Conservation (phyloP, 805 yeast species). For the Metschnikowia dekortorum region DNA sequence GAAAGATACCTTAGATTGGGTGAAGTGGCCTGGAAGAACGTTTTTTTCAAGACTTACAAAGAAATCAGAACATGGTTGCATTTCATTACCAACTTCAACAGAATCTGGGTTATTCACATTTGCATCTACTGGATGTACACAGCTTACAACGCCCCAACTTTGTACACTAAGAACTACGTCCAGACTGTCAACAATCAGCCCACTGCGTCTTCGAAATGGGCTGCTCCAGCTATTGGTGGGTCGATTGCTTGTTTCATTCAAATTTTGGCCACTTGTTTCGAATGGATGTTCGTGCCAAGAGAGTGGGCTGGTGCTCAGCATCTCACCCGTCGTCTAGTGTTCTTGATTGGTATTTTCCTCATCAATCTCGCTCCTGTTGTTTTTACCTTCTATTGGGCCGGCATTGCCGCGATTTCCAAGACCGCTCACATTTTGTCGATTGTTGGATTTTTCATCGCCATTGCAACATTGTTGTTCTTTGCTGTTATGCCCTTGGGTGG, state of each 20-base stretch:
- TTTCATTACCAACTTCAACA: conserved; percentile 63
- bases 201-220: conserved; percentile 87
- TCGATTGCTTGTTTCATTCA: conserved; percentile 77
- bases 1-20: conserved; percentile 89
- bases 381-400: conserved; percentile 79
- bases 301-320: conserved; percentile 99
- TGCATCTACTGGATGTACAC: conserved; percentile 91
- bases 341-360: conserved; percentile 60
- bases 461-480: conserved; percentile 80
- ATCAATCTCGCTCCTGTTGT: conserved; percentile 82
- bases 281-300: conserved; percentile 96
- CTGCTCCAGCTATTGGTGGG: conserved; percentile 91
- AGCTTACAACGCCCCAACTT: conserved; percentile 86
- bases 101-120: conserved; percentile 94
- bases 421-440: conserved; percentile 77
- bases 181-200: conserved; percentile 85
- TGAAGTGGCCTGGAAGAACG: conserved; percentile 87
- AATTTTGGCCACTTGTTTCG: conserved; percentile 81
- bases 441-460: conserved; percentile 84
- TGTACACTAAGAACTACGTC: conserved; percentile 82
- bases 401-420: conserved; percentile 57
- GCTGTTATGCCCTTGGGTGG: conserved; percentile 97
- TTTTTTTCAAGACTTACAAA: conserved; percentile 74
- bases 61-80: conserved; percentile 80
- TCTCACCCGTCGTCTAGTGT: conserved; percentile 79